Evolutionary conservation across 148 eudicot species (phyloP).

Genomic region (Camellia lanceoleosa): DNA sequence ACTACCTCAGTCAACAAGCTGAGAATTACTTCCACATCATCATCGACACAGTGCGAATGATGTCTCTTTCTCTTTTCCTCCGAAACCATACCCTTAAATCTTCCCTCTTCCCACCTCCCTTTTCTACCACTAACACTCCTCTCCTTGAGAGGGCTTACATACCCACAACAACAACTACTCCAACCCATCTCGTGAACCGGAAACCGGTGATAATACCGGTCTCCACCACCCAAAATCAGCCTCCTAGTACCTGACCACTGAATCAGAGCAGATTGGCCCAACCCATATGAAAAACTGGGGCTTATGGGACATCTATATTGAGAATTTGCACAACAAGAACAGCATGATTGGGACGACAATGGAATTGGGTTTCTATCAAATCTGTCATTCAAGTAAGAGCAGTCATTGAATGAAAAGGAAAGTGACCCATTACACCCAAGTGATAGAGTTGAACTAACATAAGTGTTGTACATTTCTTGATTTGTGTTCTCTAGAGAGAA

Average conservation of each 20-base stretch:
- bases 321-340: constrained; percentile 34
- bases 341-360: constrained; percentile 29
- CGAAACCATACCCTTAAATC: constrained; percentile 31
- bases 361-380: constrained; percentile 18
- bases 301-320: constrained; percentile 34
- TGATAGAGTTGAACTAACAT: constrained; percentile 33
- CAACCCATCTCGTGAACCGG: constrained; percentile 38
- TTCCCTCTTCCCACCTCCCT: constrained; percentile 30
- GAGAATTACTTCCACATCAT: constrained; percentile 70
- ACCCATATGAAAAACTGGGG: constrained; percentile 56
- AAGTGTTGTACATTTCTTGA: constrained; percentile 41
- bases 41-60: constrained; percentile 26
- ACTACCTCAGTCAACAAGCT: constrained; percentile 69
- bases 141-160: constrained; percentile 24
- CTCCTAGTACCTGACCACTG: constrained; percentile 58
- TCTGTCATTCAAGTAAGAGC: constrained; percentile 27
- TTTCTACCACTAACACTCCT: constrained; percentile 27
- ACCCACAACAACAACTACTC: constrained; percentile 30
- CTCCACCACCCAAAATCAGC: constrained; percentile 36
- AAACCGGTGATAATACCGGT: constrained; percentile 23
- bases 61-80: constrained; percentile 27
- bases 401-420: constrained; percentile 37
- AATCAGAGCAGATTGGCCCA: constrained; percentile 71
- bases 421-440: constrained; percentile 31
- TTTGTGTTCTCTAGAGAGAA: constrained; percentile 1